Evolutionary conservation across 1,139 yeast species (phyloP).

Genomic region (Geotrichum klebahnii): DNA sequence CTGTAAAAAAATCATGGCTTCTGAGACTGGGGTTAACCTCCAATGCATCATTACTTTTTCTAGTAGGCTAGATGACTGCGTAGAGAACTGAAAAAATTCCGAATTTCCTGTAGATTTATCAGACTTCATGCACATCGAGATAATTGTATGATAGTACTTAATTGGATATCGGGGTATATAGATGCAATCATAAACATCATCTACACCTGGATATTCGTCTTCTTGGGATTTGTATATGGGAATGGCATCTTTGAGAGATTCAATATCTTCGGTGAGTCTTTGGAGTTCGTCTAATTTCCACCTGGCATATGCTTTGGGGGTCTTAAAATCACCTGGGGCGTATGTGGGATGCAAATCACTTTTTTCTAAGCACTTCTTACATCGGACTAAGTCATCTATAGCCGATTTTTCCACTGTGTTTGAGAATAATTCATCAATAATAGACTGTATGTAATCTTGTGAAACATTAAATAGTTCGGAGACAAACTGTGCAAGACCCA

Average conservation of each 20-base stretch:
- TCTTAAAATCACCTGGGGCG: slow-evolving; percentile 4
- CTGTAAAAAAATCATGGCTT: slow-evolving; percentile 5
- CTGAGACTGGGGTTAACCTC: slow-evolving; percentile 13
- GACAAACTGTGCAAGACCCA: slow-evolving; percentile 5
- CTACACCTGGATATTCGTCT: neutral
- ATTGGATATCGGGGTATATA: slow-evolving; percentile 9
- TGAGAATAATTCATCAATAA: neutral
- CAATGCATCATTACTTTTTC: slow-evolving; percentile 11
- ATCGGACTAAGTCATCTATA: slow-evolving; percentile 7
- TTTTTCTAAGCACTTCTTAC: neutral
- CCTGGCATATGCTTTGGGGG: slow-evolving; percentile 1
- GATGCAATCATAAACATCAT: neutral
- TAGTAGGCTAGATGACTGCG: slow-evolving; percentile 1
- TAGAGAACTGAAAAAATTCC: slow-evolving; percentile 4
- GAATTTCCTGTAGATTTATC: neutral
- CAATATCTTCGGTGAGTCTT: slow-evolving; percentile 6
- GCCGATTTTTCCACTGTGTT: slow-evolving; percentile 8
- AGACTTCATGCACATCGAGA: slow-evolving; percentile 6
- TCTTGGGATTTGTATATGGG: slow-evolving; percentile 4
- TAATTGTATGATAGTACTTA: slow-evolving; percentile 7
- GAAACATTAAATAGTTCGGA: slow-evolving; percentile 7
- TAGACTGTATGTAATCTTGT: slow-evolving; percentile 3
- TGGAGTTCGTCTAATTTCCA: slow-evolving; percentile 12
- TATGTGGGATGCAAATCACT: slow-evolving; percentile 12
- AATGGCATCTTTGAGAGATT: neutral